Evolutionary conservation across 768 basidiomycete species (phyloP), one percentile per base, ranked within the genome.

Genomic region (Russula sp.): DNA sequence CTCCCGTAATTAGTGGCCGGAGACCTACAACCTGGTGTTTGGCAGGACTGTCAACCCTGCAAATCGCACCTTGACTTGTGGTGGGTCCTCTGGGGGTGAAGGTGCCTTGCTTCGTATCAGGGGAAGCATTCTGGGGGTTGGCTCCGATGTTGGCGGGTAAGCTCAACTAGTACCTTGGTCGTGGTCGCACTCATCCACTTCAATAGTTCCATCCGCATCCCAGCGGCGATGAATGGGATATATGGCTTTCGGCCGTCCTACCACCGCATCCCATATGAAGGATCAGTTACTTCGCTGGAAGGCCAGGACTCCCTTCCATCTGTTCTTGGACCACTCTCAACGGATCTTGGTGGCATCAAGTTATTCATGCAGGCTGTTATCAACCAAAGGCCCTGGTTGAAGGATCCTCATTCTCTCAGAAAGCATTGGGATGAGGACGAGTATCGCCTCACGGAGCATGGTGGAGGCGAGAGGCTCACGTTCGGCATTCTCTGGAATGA

Each of bases 11-110:
- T 67, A 89, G 90, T 90, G 85, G 82, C 78, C 80, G 1, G 92
- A 96, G 71, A 86, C 89, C 0, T 84, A 79, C 76, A 94, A 94
- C 70, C 74, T 84, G 63, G 77, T 93, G 34, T 94, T 88, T 68
- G 92, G 91, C 2, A 78, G 89, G 57, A 94, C 93, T 0, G 69
- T 76, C 16, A 92, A 94, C 69, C 92, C 92, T 0, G 76, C 79
- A 70, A 91, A 93, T 70, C 81, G 86, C 10, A 78, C 78, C 18
- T 76, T 91, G 51, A 91, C 88, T 6, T 75, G 78, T 5, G 91
- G 92, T 11, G 93, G 93, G 1, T 93, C 90, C 0, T 89, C 87
- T 3, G 93, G 93, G 6, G 93, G 92, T 39, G 93, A 94, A 75
- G 88, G 88, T 47, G 89, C 91, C 1, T 78, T 94, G 7, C 68